Percentiles rank a stretch among this genome's conserved stretches.
These are phyloP conservation scores for Colletotrichum somersetense DNA, from an alignment of 2,329 filamentous ascomycete genomes.

Conservation along the genomic window DNA sequence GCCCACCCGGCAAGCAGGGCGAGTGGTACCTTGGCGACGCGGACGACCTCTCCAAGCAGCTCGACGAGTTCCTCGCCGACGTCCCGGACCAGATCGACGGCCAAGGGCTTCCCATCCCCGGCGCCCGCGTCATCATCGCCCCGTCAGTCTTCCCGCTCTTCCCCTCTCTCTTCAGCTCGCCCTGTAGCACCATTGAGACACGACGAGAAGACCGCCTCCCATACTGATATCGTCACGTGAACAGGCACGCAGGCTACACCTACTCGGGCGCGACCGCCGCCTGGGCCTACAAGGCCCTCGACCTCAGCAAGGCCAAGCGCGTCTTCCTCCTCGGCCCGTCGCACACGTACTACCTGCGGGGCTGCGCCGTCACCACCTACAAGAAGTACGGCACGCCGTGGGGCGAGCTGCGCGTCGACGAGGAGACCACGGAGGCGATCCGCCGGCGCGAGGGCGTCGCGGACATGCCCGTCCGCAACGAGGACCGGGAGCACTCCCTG, in stretches of 20 bases:
- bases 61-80: conserved; percentile 79
- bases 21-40: conserved; percentile 84
- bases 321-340: conserved; percentile 95
- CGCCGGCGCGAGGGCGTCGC: conserved; percentile 51
- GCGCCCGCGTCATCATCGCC: conserved; percentile 78
- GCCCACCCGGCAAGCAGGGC: conserved; percentile 77
- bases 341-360: conserved; percentile 84
- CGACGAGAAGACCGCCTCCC: not conserved
- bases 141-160: conserved; percentile 23
- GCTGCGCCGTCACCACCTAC: conserved; percentile 82
- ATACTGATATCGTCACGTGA: conserved; percentile 1
- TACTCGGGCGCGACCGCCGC: conserved; percentile 94
- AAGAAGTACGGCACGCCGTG: conserved; percentile 80
- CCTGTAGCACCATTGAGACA: not conserved
- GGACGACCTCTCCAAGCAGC: conserved; percentile 69
- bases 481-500: conserved; percentile 90
- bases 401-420: conserved; percentile 77
- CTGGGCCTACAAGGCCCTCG: conserved; percentile 92
- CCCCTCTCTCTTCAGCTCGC: not conserved
- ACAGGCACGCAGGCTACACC: conserved; percentile 90
- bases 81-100: conserved; percentile 77
- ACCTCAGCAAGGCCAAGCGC: conserved; percentile 84
- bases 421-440: conserved; percentile 57
- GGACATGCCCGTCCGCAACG: conserved; percentile 74
- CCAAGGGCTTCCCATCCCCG: conserved; percentile 72